A percentile compares a stretch with the other conserved stretches of the same genome.
These are phyloP conservation scores for Cercospora citrullina DNA, from an alignment of 2,329 filamentous ascomycete genomes.

Conservation along the genomic window DNA sequence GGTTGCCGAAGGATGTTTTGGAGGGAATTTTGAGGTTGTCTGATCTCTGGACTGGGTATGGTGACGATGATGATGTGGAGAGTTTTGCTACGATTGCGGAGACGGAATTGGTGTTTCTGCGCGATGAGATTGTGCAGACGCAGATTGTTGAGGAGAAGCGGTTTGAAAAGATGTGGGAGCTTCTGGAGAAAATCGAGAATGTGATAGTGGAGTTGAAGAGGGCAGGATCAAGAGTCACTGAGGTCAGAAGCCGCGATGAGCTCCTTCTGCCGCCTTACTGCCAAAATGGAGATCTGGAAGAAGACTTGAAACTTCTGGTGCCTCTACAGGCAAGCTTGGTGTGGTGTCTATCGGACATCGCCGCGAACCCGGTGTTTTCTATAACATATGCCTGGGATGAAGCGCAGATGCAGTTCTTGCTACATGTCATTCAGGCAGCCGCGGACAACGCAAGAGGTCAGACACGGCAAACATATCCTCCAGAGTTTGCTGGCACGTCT, in stretches of 20 bases:
- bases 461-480: background rate
- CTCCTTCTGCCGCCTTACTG: background rate
- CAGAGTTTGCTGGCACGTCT: background rate
- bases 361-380: conserved; percentile 29
- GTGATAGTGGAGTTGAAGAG: conserved; percentile 5
- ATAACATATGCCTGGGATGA: conserved; percentile 14
- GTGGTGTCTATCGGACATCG: conserved; percentile 37
- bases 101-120: conserved; percentile 29
- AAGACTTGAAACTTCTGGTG: conserved; percentile 5
- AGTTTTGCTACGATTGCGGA: conserved; percentile 31
- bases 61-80: conserved; percentile 20
- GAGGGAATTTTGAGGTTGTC: conserved; percentile 20
- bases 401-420: background rate
- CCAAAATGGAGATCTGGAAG: background rate
- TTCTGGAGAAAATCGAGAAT: conserved; percentile 21
- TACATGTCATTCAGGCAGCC: conserved; percentile 1
- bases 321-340: conserved; percentile 30
- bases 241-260: conserved; percentile 7
- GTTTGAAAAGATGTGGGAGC: conserved; percentile 27
- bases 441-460: conserved; percentile 1
- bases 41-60: conserved; percentile 14
- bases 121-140: conserved; percentile 29
- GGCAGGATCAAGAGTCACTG: background rate
- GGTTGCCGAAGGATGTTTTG: conserved; percentile 20
- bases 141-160: conserved; percentile 22